Conservation (phyloP, 106 monocot species). For the Platanthera zijinensis region DNA sequence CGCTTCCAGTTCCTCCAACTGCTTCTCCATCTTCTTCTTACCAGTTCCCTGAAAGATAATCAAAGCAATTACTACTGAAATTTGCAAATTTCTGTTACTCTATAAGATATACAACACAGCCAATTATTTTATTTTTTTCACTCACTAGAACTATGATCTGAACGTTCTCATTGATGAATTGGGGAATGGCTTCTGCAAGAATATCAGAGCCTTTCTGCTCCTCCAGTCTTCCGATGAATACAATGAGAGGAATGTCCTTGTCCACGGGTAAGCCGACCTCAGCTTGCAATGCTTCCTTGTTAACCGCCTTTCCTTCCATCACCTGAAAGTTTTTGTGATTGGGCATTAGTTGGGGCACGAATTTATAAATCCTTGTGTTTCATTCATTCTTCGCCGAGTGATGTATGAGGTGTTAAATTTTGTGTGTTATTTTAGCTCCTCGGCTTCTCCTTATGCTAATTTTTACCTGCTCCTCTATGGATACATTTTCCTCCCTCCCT, state of each 20-base stretch:
- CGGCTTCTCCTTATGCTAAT: no score
- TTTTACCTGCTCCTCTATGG: no score
- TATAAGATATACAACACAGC: background rate
- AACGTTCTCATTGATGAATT: conserved; percentile 64
- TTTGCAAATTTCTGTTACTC: background rate
- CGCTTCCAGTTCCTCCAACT: conserved; percentile 42
- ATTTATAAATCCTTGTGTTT: no score
- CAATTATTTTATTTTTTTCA: background rate
- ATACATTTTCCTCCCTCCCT: no score
- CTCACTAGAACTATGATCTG: conserved; percentile 84
- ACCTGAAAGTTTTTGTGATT: conserved; percentile 32
- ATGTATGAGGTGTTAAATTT: no score
- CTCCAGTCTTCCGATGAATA: conserved; percentile 86
- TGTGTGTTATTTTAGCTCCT: no score
- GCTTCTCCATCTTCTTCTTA: conserved; percentile 77
- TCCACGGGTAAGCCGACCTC: conserved; percentile 81
- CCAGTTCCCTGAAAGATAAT: conserved; percentile 67
- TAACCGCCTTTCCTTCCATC: conserved; percentile 59
- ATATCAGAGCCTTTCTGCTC: conserved; percentile 98
- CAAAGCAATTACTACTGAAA: background rate
- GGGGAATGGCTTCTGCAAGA: conserved; percentile 68
- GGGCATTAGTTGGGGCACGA: background rate
- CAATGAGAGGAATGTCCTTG: conserved; percentile 47
- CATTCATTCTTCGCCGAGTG: no score
- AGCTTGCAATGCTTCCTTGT: conserved; percentile 91